phyloP scores from a whole-genome alignment of 495 filamentous ascomycete genomes.

The Aspergillus biplanus region DNA sequence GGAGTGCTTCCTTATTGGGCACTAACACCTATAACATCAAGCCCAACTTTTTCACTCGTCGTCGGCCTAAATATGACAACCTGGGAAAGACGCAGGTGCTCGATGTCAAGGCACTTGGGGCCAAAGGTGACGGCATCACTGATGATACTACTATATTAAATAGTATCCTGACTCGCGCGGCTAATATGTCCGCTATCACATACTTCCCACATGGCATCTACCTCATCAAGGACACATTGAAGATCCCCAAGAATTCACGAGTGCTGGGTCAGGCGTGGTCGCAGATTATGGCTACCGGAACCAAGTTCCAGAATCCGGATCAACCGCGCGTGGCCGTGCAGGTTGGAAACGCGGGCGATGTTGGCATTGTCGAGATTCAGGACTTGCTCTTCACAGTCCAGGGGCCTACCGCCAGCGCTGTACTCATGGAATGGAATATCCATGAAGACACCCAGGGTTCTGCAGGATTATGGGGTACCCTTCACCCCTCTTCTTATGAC shows the following conservation, averaged over 20 bases:
- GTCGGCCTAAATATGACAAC: slow-evolving; percentile 35
- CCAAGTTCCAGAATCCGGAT: slow-evolving; percentile 62
- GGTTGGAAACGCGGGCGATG: slow-evolving; percentile 72
- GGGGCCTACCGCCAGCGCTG: slow-evolving; percentile 77
- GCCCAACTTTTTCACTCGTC: slow-evolving; percentile 34
- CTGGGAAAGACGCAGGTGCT: slow-evolving; percentile 55
- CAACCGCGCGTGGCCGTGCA: slow-evolving; percentile 76
- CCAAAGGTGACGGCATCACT: slow-evolving; percentile 59
- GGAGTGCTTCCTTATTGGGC: too few relatives aligned
- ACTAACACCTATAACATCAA: too few relatives aligned
- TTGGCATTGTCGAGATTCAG: slow-evolving; percentile 74
- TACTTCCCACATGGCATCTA: slow-evolving; percentile 81
- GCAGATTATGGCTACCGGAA: slow-evolving; percentile 72
- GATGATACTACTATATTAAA: slow-evolving; percentile 64
- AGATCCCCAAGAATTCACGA: slow-evolving; percentile 68
- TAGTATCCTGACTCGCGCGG: slow-evolving; percentile 61
- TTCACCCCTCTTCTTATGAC: too few relatives aligned
- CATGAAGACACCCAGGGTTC: slow-evolving; percentile 62
- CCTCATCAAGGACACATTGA: slow-evolving; percentile 70
- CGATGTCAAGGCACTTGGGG: slow-evolving; percentile 69
- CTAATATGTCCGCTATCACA: slow-evolving; percentile 56
- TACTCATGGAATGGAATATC: slow-evolving; percentile 85
- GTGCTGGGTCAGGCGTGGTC: slow-evolving; percentile 82
- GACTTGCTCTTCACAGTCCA: slow-evolving; percentile 73
- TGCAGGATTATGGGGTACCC: slow-evolving; percentile 80